Evolutionary conservation across 1,284 basidiomycete genomes (phyloP).

Genomic region (Vanrija humicola): DNA sequence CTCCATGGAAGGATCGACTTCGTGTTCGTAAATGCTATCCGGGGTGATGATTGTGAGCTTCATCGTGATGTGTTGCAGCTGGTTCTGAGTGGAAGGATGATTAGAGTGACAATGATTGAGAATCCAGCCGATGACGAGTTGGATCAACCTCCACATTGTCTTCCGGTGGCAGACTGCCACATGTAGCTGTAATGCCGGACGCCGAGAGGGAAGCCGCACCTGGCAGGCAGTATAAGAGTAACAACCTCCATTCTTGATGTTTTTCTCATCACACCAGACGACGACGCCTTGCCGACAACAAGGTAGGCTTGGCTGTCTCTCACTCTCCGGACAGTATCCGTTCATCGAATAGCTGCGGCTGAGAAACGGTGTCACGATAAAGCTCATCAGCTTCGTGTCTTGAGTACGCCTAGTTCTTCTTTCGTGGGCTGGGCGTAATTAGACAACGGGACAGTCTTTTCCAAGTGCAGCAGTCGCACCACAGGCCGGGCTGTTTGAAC

Average conservation of each 20-base stretch:
- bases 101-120: neutral
- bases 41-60: constrained; percentile 71
- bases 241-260: constrained; percentile 8
- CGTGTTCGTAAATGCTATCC: constrained; percentile 70
- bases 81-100: neutral
- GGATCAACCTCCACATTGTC: constrained; percentile 9
- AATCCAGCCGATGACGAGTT: neutral
- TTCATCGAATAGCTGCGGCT: neutral
- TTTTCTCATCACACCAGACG: constrained; percentile 27
- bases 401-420: constrained; percentile 42
- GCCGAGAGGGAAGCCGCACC: neutral
- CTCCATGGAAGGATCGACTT: constrained; percentile 82
- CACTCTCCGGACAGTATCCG: constrained; percentile 14
- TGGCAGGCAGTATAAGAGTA: too few relatives aligned
- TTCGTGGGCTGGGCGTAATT: constrained; percentile 43
- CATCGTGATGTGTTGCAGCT: constrained; percentile 54
- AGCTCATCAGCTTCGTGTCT: constrained; percentile 25
- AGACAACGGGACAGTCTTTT: constrained; percentile 30
- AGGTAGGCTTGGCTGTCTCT: constrained; percentile 37
- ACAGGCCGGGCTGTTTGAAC: neutral
- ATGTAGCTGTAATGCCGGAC: too few relatives aligned
- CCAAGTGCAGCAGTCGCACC: neutral
- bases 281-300: constrained; percentile 32
- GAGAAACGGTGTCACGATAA: constrained; percentile 18
- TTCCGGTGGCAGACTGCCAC: too few relatives aligned